A percentile compares a stretch with the other conserved stretches of the same genome.
Evolutionary conservation across 169 alveolate species (phyloP).

Genomic region (Blepharisma undulans): DNA sequence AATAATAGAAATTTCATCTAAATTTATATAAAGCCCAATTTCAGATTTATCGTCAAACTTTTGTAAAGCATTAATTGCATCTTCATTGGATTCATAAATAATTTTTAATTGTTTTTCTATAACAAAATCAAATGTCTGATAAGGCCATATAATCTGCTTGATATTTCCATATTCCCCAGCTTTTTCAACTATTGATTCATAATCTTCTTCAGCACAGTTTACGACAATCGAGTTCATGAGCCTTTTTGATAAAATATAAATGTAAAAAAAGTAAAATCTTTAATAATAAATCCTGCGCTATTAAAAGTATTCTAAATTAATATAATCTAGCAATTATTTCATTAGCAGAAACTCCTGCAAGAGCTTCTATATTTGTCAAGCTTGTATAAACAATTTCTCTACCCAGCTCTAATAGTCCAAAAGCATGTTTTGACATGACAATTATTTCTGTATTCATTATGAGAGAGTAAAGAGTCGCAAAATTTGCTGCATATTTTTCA

Average conservation of each 20-base stretch:
- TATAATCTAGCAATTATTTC: not conserved
- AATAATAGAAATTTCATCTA: not conserved
- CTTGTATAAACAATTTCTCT: not conserved
- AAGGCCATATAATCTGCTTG: not conserved
- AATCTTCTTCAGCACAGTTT: not conserved
- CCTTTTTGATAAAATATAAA: too few species aligned
- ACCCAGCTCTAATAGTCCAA: too few species aligned
- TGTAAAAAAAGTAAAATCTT: too few species aligned
- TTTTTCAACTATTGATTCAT: not conserved
- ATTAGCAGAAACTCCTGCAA: not conserved
- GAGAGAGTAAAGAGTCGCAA: too few species aligned
- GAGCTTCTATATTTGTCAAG: not conserved
- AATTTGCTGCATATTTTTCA: too few species aligned
- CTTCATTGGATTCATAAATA: not conserved
- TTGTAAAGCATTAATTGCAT: not conserved
- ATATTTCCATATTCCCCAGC: not conserved
- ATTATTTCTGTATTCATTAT: too few species aligned
- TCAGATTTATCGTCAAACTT: not conserved
- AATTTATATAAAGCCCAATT: not conserved
- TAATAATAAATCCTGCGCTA: too few species aligned
- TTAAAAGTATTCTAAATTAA: too few species aligned
- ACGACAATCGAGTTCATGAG: not conserved
- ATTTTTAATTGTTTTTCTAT: not conserved
- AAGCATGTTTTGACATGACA: too few species aligned
- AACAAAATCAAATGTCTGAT: not conserved